Percentiles rank a stretch among this genome's conserved stretches.
Evolutionary conservation across 371 early-diverging fungal genomes (phyloP).

Genomic region (Mucor sp.): DNA sequence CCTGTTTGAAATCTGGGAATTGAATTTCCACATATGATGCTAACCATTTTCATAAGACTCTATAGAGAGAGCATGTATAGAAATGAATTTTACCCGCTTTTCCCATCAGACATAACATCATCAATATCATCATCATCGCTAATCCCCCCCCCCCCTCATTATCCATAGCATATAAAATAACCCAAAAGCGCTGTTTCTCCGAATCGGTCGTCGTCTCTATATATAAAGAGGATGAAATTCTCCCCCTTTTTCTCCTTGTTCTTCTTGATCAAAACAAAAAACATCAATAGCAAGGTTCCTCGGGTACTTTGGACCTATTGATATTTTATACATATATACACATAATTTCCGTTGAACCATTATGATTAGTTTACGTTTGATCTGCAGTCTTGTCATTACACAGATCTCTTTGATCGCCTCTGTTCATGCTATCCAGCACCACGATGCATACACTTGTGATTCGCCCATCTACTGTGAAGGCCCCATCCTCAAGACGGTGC

Average conservation of each 20-base stretch:
- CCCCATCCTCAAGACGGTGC: conserved; percentile 59
- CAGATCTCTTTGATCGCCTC: conserved; percentile 5
- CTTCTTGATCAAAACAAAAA: no score
- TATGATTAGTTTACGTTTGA: conserved; percentile 19
- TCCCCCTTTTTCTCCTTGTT: background rate
- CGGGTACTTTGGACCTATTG: background rate
- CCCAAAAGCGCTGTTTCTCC: conserved; percentile 1
- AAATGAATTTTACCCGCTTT: background rate
- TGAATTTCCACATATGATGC: background rate
- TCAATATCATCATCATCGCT: background rate
- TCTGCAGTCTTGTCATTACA: conserved; percentile 11
- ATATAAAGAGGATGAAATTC: background rate
- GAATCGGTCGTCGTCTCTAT: background rate
- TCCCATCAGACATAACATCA: background rate
- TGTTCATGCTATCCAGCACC: conserved; percentile 4
- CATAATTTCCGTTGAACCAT: conserved; percentile 8
- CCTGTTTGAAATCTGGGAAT: background rate
- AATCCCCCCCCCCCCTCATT: background rate
- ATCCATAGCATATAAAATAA: no score
- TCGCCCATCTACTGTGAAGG: conserved; percentile 77
- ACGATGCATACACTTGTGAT: conserved; percentile 42
- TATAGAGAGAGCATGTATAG: background rate
- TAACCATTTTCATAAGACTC: background rate
- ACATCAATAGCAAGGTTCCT: background rate
- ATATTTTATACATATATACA: no score